Conservation (phyloP, 495 filamentous ascomycete genomes). For the Amorphotheca resinae region DNA sequence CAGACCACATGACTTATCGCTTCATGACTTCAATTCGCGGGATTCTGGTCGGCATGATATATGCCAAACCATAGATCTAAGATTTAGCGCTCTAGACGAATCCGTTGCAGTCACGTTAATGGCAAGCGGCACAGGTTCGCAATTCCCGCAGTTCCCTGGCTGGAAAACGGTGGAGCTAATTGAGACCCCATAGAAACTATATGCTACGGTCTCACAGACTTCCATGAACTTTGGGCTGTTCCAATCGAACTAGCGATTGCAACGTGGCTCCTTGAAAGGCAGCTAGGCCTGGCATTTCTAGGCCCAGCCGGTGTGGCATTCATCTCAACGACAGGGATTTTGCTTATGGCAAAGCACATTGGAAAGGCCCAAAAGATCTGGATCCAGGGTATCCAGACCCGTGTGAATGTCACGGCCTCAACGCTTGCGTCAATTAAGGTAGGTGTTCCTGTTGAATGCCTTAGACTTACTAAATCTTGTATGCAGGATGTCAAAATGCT, state of each 20-base stretch:
- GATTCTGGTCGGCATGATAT: constrained; percentile 42
- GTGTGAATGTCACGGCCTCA: constrained; percentile 23
- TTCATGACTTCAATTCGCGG: constrained; percentile 37
- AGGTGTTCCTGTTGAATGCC: background rate
- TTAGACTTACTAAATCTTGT: too few species aligned
- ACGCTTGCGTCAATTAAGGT: constrained; percentile 31
- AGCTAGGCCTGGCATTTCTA: constrained; percentile 19
- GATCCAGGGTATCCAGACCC: constrained; percentile 29
- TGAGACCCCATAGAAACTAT: constrained; percentile 13
- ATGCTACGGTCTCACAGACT: constrained; percentile 30
- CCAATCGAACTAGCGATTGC: constrained; percentile 21
- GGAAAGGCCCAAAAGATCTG: constrained; percentile 27
- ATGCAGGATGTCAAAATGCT: constrained; percentile 25
- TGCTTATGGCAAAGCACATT: background rate
- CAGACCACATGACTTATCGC: constrained; percentile 35
- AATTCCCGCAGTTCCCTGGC: background rate
- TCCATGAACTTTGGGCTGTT: constrained; percentile 45
- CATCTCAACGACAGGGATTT: constrained; percentile 30
- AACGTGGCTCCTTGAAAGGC: constrained; percentile 18
- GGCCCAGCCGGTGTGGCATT: constrained; percentile 25
- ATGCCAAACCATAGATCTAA: constrained; percentile 38
- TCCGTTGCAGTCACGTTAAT: constrained; percentile 45
- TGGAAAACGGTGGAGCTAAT: background rate
- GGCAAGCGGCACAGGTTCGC: constrained; percentile 33
- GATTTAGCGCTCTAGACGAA: constrained; percentile 33